These are phyloP conservation scores for Xylaria telfairii DNA, from an alignment of 495 filamentous ascomycete genomes.

Conservation along the genomic window DNA sequence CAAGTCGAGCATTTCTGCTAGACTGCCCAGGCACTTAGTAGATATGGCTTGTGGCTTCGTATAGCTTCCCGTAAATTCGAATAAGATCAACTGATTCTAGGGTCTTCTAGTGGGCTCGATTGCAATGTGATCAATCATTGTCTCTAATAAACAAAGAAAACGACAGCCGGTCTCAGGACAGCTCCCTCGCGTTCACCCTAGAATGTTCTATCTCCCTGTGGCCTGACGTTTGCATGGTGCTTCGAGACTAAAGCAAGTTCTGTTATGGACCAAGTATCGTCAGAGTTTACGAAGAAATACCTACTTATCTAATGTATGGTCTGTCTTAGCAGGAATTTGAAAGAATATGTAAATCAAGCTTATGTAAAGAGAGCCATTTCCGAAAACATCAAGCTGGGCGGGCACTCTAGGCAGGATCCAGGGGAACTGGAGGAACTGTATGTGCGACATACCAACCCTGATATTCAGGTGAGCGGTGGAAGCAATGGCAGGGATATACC, in stretches of 20 bases:
- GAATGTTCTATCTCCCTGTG: conserved; percentile 17
- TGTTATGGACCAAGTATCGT: not conserved
- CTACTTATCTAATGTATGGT: no score
- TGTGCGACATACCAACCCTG: not conserved
- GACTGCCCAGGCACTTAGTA: conserved; percentile 18
- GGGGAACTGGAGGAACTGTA: not conserved
- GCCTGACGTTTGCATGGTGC: conserved; percentile 17
- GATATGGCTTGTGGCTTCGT: conserved; percentile 6
- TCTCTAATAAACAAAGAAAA: conserved; percentile 10
- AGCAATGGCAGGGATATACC: not conserved
- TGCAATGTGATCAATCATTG: not conserved
- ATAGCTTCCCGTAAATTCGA: not conserved
- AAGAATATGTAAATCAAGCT: not conserved
- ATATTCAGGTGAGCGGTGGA: not conserved
- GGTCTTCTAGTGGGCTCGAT: not conserved
- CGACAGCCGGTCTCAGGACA: not conserved
- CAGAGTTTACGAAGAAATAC: not conserved
- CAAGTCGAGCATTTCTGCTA: conserved; percentile 67
- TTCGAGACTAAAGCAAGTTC: not conserved
- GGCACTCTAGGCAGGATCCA: not conserved
- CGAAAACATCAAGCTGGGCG: not conserved
- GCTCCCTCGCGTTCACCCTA: not conserved
- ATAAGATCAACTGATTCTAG: not conserved
- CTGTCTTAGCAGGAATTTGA: not conserved
- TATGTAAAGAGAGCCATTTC: not conserved